Evolutionary conservation across 176 grass and related monocot species (phyloP).

Genomic region (Zizania latifolia): DNA sequence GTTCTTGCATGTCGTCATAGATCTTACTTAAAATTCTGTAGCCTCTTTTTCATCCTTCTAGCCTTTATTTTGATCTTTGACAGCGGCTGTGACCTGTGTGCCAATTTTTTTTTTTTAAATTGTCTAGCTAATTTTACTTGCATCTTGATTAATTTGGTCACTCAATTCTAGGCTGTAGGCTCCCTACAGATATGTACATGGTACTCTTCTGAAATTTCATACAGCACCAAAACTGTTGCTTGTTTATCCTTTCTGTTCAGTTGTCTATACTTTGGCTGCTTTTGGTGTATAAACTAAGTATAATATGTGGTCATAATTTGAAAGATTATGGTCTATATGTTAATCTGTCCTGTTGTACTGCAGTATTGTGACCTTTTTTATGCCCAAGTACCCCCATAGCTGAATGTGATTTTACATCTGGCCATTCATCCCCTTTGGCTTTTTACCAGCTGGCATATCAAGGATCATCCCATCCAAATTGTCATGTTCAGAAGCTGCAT

Average conservation of each 20-base stretch:
- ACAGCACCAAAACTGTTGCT: background rate
- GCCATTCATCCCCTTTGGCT: conserved; percentile 10
- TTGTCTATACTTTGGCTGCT: background rate
- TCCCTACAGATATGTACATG: background rate
- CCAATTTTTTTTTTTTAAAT: background rate
- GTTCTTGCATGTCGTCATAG: background rate
- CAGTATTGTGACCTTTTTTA: background rate
- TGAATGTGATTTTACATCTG: background rate
- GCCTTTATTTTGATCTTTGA: background rate
- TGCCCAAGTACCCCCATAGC: background rate
- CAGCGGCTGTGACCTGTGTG: background rate
- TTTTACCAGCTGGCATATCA: background rate
- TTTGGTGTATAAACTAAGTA: background rate
- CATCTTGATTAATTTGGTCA: background rate
- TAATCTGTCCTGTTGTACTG: background rate
- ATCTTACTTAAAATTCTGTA: background rate
- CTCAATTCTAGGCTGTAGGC: background rate
- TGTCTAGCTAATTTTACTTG: background rate
- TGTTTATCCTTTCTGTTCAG: background rate
- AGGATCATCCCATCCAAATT: conserved; percentile 15
- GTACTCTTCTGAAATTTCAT: background rate
- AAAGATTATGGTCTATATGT: background rate
- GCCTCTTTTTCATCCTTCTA: background rate
- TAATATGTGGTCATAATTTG: background rate
- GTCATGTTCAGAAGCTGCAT: conserved; percentile 17